Conservation (phyloP, 2,329 filamentous ascomycete species). For the Penicillium sclerotigenum region DNA sequence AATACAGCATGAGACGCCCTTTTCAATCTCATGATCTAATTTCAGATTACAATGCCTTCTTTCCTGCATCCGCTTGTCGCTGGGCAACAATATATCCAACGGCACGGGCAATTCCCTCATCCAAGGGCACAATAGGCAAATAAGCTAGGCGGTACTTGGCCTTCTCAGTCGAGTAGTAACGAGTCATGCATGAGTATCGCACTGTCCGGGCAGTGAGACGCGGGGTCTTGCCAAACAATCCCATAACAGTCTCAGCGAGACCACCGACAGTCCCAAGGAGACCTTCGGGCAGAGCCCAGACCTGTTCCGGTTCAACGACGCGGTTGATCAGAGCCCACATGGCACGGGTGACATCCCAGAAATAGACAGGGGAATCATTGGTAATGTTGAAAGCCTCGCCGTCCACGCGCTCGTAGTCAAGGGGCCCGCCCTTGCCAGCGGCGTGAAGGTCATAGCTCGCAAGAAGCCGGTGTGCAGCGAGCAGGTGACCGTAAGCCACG, state of each 20-base stretch:
- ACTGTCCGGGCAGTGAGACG: slow-evolving; percentile 45
- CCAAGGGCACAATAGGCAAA: slow-evolving; percentile 42
- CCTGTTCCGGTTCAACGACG: slow-evolving; percentile 42
- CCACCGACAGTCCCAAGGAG: slow-evolving; percentile 42
- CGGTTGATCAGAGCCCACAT: slow-evolving; percentile 62
- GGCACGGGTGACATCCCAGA: slow-evolving; percentile 81
- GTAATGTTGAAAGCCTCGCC: slow-evolving; percentile 89
- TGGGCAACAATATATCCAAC: slow-evolving; percentile 42
- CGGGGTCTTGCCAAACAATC: slow-evolving; percentile 46
- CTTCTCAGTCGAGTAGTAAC: slow-evolving; percentile 49
- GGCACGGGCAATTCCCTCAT: slow-evolving; percentile 48
- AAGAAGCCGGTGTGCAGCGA: slow-evolving; percentile 72
- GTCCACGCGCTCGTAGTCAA: slow-evolving; percentile 71
- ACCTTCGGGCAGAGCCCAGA: slow-evolving; percentile 42
- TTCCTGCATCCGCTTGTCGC: slow-evolving; percentile 32
- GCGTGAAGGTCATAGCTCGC: slow-evolving; percentile 50
- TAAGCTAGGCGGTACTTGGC: slow-evolving; percentile 48
- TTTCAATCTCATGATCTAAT: slow-evolving; percentile 6
- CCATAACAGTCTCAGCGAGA: slow-evolving; percentile 42
- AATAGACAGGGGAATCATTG: slow-evolving; percentile 83
- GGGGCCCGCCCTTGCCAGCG: slow-evolving; percentile 54
- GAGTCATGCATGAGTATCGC: slow-evolving; percentile 49
- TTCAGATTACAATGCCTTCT: slow-evolving; percentile 39
- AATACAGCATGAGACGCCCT: slow-evolving; percentile 21
- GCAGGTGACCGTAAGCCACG: slow-evolving; percentile 74